Percentiles rank a stretch among this genome's conserved stretches.
phyloP scores from a whole-genome alignment of 495 filamentous ascomycete genomes.

The Aspergillus cristatus region DNA sequence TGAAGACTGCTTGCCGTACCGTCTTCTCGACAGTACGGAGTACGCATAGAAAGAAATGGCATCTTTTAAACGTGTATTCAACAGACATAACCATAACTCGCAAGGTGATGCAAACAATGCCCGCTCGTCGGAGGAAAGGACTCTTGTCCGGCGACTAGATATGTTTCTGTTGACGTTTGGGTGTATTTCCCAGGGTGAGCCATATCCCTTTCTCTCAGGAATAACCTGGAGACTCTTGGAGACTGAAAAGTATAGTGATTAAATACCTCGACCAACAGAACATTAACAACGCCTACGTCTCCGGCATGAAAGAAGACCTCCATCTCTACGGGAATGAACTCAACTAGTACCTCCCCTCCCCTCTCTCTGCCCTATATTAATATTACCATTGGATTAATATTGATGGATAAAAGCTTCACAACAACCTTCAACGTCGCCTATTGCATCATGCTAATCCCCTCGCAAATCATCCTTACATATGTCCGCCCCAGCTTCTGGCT shows the following conservation, averaged over 20 bases:
- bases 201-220: background rate
- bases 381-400: background rate
- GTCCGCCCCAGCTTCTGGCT: conserved; percentile 49
- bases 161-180: conserved; percentile 23
- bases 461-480: conserved; percentile 44
- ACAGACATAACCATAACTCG: too few species aligned
- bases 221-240: too few species aligned
- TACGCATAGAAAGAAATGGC: too few species aligned
- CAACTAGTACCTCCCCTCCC: conserved; percentile 11
- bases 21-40: too few species aligned
- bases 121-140: conserved; percentile 16
- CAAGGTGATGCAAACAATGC: too few species aligned
- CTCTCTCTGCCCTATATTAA: background rate
- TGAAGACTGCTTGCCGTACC: too few species aligned
- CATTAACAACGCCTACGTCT: conserved; percentile 44
- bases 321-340: conserved; percentile 32
- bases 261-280: conserved; percentile 50
- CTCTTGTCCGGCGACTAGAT: conserved; percentile 23
- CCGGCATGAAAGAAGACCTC: conserved; percentile 27
- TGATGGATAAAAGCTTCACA: conserved; percentile 19
- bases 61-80: conserved; percentile 9
- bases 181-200: conserved; percentile 22
- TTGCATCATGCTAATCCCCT: conserved; percentile 51
- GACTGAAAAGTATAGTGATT: conserved; percentile 22
- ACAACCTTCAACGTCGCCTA: conserved; percentile 51